Evolutionary conservation across 148 eudicot species (phyloP).

Genomic region (Cornus suecica): DNA sequence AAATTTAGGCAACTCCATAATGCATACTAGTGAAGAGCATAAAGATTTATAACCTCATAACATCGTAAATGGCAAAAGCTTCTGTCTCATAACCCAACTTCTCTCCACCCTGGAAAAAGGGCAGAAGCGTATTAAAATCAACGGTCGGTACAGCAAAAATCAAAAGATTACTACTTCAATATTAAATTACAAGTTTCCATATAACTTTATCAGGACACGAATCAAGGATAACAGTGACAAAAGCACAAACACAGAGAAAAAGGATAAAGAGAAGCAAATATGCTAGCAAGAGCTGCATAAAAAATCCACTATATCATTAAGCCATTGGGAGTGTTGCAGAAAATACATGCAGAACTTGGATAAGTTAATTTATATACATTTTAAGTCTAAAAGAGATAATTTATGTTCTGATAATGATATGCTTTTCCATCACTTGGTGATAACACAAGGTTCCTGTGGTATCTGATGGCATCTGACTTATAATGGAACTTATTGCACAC

Average conservation of each 20-base stretch:
- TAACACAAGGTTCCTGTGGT: too few species aligned
- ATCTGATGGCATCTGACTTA: too few species aligned
- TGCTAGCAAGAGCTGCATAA: background rate
- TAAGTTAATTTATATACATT: background rate
- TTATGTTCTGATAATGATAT: too few species aligned
- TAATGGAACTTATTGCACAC: too few species aligned
- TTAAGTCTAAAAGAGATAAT: too few species aligned
- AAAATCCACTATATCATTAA: background rate
- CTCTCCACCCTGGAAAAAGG: conserved; percentile 55
- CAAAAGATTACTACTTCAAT: background rate
- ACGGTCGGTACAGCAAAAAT: background rate
- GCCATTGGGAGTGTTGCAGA: background rate
- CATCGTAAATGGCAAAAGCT: conserved; percentile 86
- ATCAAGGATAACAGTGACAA: background rate
- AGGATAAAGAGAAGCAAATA: background rate
- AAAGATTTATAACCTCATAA: conserved; percentile 62
- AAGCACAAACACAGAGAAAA: background rate
- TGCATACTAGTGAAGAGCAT: conserved; percentile 11
- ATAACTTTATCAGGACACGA: background rate
- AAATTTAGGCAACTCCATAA: background rate
- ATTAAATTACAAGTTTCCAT: background rate
- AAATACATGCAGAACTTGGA: background rate
- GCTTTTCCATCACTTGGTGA: too few species aligned
- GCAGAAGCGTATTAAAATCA: conserved; percentile 6
- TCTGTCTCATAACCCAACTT: conserved; percentile 87